phyloP scores from a whole-genome alignment of 495 filamentous ascomycete genomes.

The Lasiosphaeria miniovina region DNA sequence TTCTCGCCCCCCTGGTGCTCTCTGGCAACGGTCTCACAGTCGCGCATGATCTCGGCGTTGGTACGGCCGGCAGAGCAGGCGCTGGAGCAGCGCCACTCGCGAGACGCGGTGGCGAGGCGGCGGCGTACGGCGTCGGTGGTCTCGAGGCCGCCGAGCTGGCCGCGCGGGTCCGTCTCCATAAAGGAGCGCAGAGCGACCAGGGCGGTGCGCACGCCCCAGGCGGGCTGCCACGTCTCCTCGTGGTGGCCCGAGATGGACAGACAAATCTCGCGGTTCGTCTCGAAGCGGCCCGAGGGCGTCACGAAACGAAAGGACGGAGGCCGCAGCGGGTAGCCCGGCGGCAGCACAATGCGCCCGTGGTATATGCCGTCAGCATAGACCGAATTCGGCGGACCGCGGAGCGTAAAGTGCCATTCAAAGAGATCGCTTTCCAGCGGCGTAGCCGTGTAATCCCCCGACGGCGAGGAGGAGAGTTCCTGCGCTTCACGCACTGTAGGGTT shows the following conservation, averaged over 20 bases:
- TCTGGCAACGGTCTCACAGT: conserved; percentile 56
- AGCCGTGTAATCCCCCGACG: conserved; percentile 80
- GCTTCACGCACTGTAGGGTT: conserved; percentile 70
- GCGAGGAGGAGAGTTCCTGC: conserved; percentile 70
- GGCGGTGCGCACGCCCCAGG: conserved; percentile 87
- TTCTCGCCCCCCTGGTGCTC: conserved; percentile 42
- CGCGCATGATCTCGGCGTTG: conserved; percentile 70
- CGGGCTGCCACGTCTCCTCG: conserved; percentile 97
- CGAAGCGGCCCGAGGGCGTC: conserved; percentile 88
- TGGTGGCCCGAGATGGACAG: conserved; percentile 90
- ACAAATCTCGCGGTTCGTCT: conserved; percentile 96
- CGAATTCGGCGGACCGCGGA: conserved; percentile 81
- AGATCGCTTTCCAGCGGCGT: conserved; percentile 80
- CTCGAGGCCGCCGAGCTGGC: conserved; percentile 89
- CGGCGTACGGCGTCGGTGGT: conserved; percentile 58
- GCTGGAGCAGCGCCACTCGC: conserved; percentile 58
- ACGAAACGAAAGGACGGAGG: conserved; percentile 93
- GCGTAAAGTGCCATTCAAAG: conserved; percentile 99
- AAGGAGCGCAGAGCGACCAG: conserved; percentile 67
- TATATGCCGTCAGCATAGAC: conserved; percentile 80
- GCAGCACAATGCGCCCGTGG: conserved; percentile 92
- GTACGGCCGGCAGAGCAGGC: conserved; percentile 54
- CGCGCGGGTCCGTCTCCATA: conserved; percentile 70
- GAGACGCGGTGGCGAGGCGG: conserved; percentile 61
- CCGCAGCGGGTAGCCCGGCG: conserved; percentile 80